Conservation (phyloP, 2,329 filamentous ascomycete species). For the Fusarium nelsonii region DNA sequence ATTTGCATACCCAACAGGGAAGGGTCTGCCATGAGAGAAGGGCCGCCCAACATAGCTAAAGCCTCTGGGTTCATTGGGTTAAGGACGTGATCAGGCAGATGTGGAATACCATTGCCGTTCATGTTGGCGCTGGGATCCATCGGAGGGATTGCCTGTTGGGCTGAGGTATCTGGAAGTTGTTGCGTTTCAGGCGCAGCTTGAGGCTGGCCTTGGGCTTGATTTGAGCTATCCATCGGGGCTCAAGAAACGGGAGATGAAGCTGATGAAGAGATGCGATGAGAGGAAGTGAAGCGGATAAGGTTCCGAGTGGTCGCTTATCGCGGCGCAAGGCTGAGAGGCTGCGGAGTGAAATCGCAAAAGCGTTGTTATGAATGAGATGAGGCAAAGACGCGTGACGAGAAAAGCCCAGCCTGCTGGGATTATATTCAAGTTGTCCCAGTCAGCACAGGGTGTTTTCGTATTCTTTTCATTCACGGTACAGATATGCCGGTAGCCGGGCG, state of each 20-base stretch:
- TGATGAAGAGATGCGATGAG: neutral
- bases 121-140: conserved; percentile 20
- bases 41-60: conserved; percentile 44
- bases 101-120: conserved; percentile 38
- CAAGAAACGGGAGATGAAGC: neutral
- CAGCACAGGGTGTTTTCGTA: conserved; percentile 1
- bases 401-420: conserved; percentile 43
- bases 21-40: conserved; percentile 46
- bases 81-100: conserved; percentile 39
- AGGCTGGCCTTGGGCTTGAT: conserved; percentile 39
- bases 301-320: neutral
- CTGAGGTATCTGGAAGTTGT: conserved; percentile 33
- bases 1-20: conserved; percentile 46
- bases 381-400: conserved; percentile 33
- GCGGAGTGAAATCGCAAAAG: conserved; percentile 20
- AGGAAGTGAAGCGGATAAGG: neutral
- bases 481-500: neutral
- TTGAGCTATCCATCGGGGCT: conserved; percentile 39
- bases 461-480: conserved; percentile 28
- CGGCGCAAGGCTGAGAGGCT: conserved; percentile 38
- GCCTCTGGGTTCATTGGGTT: conserved; percentile 43
- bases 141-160: conserved; percentile 11
- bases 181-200: conserved; percentile 37
- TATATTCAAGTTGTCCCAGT: conserved; percentile 15
- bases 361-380: conserved; percentile 41